phyloP scores from a whole-genome alignment of 371 early-diverging fungal species.

The Syncephalis plumigaleata region DNA sequence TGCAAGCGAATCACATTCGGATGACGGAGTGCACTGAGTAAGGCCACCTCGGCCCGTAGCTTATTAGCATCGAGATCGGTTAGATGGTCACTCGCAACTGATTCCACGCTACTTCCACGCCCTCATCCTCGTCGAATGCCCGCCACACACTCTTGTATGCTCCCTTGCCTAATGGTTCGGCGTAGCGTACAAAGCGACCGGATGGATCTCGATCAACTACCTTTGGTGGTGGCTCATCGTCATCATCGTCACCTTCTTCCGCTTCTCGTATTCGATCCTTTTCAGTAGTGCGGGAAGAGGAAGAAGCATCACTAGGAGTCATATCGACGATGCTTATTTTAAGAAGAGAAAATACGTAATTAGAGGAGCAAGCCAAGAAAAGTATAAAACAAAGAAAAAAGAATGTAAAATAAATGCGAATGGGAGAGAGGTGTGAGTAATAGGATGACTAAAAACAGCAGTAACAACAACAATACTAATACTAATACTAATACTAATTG shows the following conservation, averaged over 20 bases:
- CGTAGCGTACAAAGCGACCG: slow-evolving; percentile 6
- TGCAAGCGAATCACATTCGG: slow-evolving; percentile 76
- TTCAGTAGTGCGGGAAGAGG: no score
- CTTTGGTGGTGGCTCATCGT: slow-evolving; percentile 4
- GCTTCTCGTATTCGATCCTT: no score
- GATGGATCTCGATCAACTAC: slow-evolving; percentile 5
- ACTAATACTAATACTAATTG: no score
- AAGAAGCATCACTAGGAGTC: no score
- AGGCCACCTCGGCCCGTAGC: slow-evolving; percentile 60
- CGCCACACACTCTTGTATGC: slow-evolving; percentile 87
- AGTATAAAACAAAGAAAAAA: no score
- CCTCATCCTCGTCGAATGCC: slow-evolving; percentile 81
- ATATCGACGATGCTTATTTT: no score
- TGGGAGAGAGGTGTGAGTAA: no score
- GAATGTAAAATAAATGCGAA: no score
- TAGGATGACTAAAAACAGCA: no score
- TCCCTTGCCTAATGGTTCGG: slow-evolving; percentile 27
- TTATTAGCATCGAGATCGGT: slow-evolving; percentile 48
- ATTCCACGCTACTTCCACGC: slow-evolving; percentile 91
- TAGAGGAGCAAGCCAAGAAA: no score
- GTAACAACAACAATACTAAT: no score
- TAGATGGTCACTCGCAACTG: slow-evolving; percentile 33
- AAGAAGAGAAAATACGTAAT: no score
- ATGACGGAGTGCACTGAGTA: slow-evolving; percentile 63
- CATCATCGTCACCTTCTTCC: slow-evolving; percentile 2